Conservation (phyloP, 768 basidiomycete species). For the Rhodotorula kratochvilovae region DNA sequence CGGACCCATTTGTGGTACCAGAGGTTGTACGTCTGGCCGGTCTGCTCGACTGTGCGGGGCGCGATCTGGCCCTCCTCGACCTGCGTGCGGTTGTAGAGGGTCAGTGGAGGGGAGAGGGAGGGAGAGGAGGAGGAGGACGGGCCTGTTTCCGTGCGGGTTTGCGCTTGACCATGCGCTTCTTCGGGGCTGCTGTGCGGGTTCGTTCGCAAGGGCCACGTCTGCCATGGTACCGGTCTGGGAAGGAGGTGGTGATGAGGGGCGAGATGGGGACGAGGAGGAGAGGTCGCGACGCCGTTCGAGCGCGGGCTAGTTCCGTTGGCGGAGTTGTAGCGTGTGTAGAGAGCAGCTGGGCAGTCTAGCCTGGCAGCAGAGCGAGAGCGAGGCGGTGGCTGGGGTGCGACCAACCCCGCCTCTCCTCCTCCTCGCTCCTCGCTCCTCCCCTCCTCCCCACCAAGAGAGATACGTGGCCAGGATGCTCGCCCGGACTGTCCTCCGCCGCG, state of each 20-base stretch:
- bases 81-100: not conserved
- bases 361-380: no score
- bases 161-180: constrained; percentile 41
- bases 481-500: not conserved
- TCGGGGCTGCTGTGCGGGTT: not conserved
- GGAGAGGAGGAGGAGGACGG: not conserved
- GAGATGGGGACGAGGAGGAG: not conserved
- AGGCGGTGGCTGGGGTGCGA: no score
- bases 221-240: not conserved
- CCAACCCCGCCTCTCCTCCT: not conserved
- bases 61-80: constrained; percentile 37
- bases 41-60: constrained; percentile 37
- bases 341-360: no score
- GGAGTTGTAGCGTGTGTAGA: no score
- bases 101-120: not conserved
- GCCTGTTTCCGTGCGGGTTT: constrained; percentile 42
- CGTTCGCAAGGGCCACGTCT: not conserved
- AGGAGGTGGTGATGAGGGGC: not conserved
- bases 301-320: no score
- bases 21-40: constrained; percentile 54
- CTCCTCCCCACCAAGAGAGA: not conserved
- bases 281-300: not conserved
- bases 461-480: constrained; percentile 7
- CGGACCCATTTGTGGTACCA: constrained; percentile 97
- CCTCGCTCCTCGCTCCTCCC: not conserved